These are phyloP conservation scores for Coprinellus aureogranulatus DNA, from an alignment of 768 basidiomycete genomes.

Conservation along the genomic window DNA sequence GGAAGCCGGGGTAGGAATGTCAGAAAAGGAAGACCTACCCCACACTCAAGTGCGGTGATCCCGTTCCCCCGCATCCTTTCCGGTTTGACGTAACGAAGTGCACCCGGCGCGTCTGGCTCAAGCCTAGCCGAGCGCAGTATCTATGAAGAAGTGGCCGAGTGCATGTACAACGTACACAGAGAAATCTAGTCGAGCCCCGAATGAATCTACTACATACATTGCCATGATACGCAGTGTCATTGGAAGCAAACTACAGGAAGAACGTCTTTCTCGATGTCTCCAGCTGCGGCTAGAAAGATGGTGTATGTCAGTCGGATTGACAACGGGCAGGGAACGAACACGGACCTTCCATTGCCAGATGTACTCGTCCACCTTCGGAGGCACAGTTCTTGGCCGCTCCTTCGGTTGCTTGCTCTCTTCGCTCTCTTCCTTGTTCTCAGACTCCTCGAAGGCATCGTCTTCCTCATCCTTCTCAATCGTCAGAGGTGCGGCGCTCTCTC, in stretches of 20 bases:
- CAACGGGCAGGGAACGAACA: constrained; percentile 9
- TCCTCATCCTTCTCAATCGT: constrained; percentile 47
- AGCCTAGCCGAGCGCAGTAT: too few relatives aligned
- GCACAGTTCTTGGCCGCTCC: constrained; percentile 36
- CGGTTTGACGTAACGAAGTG: too few relatives aligned
- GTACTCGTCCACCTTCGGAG: constrained; percentile 72
- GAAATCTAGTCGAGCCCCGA: too few relatives aligned
- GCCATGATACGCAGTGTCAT: not conserved
- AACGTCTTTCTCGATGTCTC: constrained; percentile 89
- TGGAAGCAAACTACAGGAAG: constrained; percentile 55
- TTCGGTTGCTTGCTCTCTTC: constrained; percentile 8
- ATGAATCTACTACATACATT: not conserved
- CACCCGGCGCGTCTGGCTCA: too few relatives aligned
- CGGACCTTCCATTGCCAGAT: constrained; percentile 91
- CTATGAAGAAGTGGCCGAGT: too few relatives aligned
- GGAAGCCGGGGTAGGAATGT: not conserved
- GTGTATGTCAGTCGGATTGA: constrained; percentile 9
- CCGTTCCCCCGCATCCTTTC: too few relatives aligned
- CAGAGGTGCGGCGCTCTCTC: constrained; percentile 57
- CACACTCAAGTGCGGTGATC: too few relatives aligned
- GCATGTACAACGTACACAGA: too few relatives aligned
- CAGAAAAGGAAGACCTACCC: not conserved
- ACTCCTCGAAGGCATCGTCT: constrained; percentile 22
- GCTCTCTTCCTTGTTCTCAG: constrained; percentile 28
- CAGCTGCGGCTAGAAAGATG: constrained; percentile 70